Evolutionary conservation across 371 early-diverging fungal species (phyloP).

Genomic region (Mucor lusitanicus): DNA sequence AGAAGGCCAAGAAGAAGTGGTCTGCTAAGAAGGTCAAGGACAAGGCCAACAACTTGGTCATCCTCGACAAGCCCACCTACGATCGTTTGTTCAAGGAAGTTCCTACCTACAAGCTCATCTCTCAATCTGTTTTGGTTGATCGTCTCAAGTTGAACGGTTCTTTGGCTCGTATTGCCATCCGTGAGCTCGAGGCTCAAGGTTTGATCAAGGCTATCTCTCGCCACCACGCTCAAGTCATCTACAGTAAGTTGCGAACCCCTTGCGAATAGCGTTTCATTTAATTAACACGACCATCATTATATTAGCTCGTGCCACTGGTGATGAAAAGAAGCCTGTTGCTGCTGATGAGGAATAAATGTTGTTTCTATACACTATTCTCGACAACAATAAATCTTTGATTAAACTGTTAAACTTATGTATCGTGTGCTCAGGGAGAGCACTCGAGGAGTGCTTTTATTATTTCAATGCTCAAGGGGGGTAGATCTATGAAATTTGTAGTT

Average conservation of each 20-base stretch:
- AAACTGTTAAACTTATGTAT: not conserved
- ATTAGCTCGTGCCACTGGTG: slow-evolving; percentile 49
- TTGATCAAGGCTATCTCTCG: slow-evolving; percentile 86
- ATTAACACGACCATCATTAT: not conserved
- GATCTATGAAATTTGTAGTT: not conserved
- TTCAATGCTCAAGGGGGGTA: not conserved
- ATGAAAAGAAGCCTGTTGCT: slow-evolving; percentile 35
- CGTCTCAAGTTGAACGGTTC: slow-evolving; percentile 97
- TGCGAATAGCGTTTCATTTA: not conserved
- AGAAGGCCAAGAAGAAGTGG: slow-evolving; percentile 96
- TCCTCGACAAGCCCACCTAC: slow-evolving; percentile 87
- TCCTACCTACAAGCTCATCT: slow-evolving; percentile 98
- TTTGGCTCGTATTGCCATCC: slow-evolving; percentile 92
- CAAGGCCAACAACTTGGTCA: slow-evolving; percentile 95
- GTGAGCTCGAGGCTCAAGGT: slow-evolving; percentile 90
- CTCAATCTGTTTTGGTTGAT: slow-evolving; percentile 96
- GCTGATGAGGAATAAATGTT: slow-evolving; percentile 26
- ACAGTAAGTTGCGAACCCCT: slow-evolving; percentile 58
- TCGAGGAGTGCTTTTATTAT: not conserved
- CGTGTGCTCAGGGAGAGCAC: not conserved
- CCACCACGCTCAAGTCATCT: slow-evolving; percentile 94
- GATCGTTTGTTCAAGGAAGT: slow-evolving; percentile 97
- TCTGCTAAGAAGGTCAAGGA: slow-evolving; percentile 96
- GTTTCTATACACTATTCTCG: not conserved
- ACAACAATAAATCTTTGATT: not conserved